These are phyloP conservation scores for Trichoderma sp. DNA, from an alignment of 2,329 filamentous ascomycete genomes.

Conservation along the genomic window DNA sequence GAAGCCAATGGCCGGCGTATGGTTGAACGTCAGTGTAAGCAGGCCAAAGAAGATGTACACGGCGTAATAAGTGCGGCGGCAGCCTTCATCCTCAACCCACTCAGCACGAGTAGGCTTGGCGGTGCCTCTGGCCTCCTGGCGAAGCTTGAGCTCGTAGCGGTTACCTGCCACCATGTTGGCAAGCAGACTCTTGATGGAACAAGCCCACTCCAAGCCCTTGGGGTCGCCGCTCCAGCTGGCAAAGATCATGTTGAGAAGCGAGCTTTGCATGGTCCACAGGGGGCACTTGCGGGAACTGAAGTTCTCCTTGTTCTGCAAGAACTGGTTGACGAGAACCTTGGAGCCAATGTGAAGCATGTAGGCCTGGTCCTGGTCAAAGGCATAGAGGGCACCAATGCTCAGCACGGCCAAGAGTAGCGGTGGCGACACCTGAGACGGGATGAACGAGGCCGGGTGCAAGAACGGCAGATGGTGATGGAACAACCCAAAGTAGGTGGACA, in stretches of 20 bases:
- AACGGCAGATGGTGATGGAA: conserved; percentile 98
- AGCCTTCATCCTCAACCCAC: conserved; percentile 97
- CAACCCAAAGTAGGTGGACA: conserved; percentile 94
- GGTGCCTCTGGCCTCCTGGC: conserved; percentile 82
- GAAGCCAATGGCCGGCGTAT: conserved; percentile 96
- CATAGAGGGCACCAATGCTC: conserved; percentile 94
- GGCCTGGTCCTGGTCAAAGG: conserved; percentile 95
- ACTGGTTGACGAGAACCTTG: conserved; percentile 95
- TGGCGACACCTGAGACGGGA: conserved; percentile 76
- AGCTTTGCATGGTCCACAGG: conserved; percentile 97
- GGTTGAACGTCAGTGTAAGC: conserved; percentile 93
- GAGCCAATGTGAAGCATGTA: conserved; percentile 98
- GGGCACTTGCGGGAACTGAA: conserved; percentile 98
- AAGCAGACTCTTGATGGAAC: conserved; percentile 96
- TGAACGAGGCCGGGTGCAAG: conserved; percentile 89
- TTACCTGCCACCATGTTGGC: conserved; percentile 99
- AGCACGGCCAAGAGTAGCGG: conserved; percentile 86
- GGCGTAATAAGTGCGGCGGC: conserved; percentile 94
- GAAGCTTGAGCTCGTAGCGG: conserved; percentile 91
- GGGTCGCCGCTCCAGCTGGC: conserved; percentile 98
- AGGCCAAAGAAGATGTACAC: conserved; percentile 99
- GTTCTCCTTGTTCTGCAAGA: conserved; percentile 96
- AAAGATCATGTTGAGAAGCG: conserved; percentile 97
- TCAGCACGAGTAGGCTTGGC: conserved; percentile 77
- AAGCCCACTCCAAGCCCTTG: conserved; percentile 97